A percentile compares a stretch with the other conserved stretches of the same genome.
Evolutionary conservation across 306 rosid species (phyloP).

Genomic region (Datisca glomerata): DNA sequence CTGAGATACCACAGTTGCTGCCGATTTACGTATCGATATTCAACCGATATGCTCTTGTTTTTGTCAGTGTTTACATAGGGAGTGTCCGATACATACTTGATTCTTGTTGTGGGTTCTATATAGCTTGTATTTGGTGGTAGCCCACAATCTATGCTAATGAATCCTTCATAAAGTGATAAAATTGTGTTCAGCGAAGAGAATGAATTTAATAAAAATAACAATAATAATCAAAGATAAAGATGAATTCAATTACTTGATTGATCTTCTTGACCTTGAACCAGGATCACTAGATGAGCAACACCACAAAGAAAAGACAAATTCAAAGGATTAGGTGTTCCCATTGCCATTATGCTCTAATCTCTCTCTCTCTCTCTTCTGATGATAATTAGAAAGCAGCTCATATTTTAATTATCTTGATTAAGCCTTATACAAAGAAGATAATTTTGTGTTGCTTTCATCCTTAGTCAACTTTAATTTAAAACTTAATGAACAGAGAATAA

Average conservation of each 20-base stretch:
- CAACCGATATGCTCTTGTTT: neutral
- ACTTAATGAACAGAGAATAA: no score
- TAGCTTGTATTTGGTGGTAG: neutral
- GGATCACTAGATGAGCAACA: neutral
- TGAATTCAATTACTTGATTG: neutral
- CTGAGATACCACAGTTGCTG: conserved; percentile 14
- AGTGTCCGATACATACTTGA: neutral
- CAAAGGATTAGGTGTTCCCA: no score
- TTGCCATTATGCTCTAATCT: no score
- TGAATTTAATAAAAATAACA: neutral
- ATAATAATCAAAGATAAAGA: neutral
- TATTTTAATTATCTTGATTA: no score
- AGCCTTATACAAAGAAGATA: no score
- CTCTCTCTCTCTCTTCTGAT: no score
- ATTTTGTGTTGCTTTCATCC: no score
- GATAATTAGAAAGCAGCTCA: no score
- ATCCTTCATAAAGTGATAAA: no score
- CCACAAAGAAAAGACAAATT: neutral
- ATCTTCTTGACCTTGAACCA: neutral
- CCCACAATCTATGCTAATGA: conserved; percentile 1
- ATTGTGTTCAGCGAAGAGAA: neutral
- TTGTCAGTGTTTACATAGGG: neutral
- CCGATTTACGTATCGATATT: neutral
- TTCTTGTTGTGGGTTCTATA: neutral
- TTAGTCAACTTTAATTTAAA: no score